These are phyloP conservation scores for Cucurbita argyrosperma DNA, from an alignment of 306 rosid genomes.

Conservation along the genomic window DNA sequence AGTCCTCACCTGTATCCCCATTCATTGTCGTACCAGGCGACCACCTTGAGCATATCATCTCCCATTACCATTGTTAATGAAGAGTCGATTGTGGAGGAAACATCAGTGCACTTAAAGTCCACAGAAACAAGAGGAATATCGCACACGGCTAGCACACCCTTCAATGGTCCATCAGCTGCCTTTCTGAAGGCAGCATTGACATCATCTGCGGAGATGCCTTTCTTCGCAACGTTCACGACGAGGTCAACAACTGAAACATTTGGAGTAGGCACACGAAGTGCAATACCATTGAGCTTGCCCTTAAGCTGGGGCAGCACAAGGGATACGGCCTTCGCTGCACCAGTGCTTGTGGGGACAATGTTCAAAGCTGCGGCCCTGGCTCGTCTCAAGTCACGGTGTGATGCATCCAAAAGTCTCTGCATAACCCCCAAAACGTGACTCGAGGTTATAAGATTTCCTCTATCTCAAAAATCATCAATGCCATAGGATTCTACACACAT, in stretches of 20 bases:
- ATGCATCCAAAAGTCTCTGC: constrained; percentile 95
- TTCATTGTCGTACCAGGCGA: constrained; percentile 98
- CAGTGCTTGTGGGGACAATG: constrained; percentile 98
- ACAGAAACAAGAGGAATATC: constrained; percentile 88
- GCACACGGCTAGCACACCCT: constrained; percentile 84
- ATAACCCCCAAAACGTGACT: constrained; percentile 1
- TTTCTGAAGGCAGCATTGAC: constrained; percentile 90
- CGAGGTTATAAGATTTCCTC: neutral
- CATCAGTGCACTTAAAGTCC: constrained; percentile 85
- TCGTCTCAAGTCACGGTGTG: constrained; percentile 89
- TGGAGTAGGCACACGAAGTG: constrained; percentile 94
- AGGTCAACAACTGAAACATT: constrained; percentile 94
- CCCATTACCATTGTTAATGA: constrained; percentile 99
- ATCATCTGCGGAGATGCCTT: constrained; percentile 79
- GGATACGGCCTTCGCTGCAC: constrained; percentile 98
- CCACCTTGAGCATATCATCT: constrained; percentile 97
- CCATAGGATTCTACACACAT: neutral
- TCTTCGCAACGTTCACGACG: constrained; percentile 75
- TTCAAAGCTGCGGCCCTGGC: constrained; percentile 96
- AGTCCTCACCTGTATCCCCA: constrained; percentile 94
- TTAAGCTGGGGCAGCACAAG: constrained; percentile 79
- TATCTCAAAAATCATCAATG: neutral
- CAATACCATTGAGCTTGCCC: constrained; percentile 96
- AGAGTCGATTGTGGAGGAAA: constrained; percentile 83
- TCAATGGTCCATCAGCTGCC: constrained; percentile 70